Evolutionary conservation across 495 filamentous ascomycete species (phyloP).

Genomic region (Aspergillus bertholletiae): DNA sequence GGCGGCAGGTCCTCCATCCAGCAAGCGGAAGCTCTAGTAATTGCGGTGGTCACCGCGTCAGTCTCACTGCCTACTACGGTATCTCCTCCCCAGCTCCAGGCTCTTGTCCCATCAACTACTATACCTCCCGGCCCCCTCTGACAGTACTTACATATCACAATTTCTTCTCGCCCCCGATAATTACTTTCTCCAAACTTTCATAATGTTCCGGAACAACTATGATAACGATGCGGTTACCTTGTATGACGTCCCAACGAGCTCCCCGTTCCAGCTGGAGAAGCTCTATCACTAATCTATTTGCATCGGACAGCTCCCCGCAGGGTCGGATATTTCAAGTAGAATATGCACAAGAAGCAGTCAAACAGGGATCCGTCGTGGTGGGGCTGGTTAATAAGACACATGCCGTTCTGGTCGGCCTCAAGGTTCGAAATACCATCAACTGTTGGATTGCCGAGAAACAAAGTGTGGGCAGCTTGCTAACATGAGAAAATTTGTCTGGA

Average conservation of each 20-base stretch:
- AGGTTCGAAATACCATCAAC: constrained; percentile 56
- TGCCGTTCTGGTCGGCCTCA: constrained; percentile 90
- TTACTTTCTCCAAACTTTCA: constrained; percentile 20
- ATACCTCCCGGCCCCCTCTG: too few species aligned
- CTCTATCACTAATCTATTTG: constrained; percentile 12
- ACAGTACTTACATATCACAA: neutral
- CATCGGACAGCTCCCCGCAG: constrained; percentile 78
- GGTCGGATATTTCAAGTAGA: constrained; percentile 99
- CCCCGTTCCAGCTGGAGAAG: constrained; percentile 13
- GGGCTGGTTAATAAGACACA: constrained; percentile 97
- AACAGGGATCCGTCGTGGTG: constrained; percentile 97
- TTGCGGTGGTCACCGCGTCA: neutral
- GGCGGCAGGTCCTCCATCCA: constrained; percentile 8
- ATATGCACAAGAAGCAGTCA: constrained; percentile 97
- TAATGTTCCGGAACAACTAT: constrained; percentile 99
- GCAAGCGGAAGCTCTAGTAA: neutral
- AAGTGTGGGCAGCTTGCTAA: neutral
- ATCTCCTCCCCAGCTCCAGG: neutral
- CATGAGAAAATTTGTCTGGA: neutral
- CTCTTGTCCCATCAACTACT: neutral
- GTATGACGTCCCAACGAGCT: constrained; percentile 54
- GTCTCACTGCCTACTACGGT: neutral
- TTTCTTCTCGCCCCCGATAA: neutral
- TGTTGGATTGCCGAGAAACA: neutral
- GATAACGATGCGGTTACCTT: constrained; percentile 99